Conservation (phyloP, 257 asterid species). For the Eucommia ulmoides region DNA sequence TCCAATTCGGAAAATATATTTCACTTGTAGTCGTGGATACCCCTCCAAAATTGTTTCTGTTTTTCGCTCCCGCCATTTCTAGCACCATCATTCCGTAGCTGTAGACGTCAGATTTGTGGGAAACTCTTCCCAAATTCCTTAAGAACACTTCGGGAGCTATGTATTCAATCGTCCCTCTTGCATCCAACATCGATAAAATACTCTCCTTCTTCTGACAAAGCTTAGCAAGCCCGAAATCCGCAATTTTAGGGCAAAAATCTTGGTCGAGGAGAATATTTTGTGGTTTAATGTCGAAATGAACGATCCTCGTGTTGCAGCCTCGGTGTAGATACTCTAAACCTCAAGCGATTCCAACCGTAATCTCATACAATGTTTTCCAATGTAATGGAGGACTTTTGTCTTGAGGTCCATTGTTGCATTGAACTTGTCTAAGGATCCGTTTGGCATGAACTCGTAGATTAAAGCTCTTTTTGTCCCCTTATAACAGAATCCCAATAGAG, state of each 20-base stretch:
- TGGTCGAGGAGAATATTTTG: slow-evolving; percentile 23
- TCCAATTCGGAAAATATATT: neutral
- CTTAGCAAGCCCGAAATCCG: neutral
- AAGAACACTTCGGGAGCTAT: neutral
- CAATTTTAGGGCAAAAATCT: neutral
- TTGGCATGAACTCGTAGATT: slow-evolving; percentile 24
- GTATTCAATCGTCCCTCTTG: neutral
- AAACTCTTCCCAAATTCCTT: neutral
- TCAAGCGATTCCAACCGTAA: slow-evolving; percentile 16
- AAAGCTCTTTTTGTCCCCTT: slow-evolving; percentile 19
- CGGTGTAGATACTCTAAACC: slow-evolving; percentile 27
- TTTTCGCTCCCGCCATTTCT: neutral
- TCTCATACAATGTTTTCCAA: slow-evolving; percentile 10
- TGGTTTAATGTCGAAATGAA: slow-evolving; percentile 28
- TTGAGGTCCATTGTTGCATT: neutral
- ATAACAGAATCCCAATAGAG: slow-evolving; percentile 20
- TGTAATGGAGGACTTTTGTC: slow-evolving; percentile 4
- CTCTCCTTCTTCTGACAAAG: neutral
- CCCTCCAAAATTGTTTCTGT: neutral
- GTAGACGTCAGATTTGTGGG: neutral
- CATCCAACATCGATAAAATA: neutral
- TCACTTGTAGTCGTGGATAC: neutral
- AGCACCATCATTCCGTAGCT: neutral
- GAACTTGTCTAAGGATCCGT: slow-evolving; percentile 22
- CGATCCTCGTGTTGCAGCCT: slow-evolving; percentile 18